phyloP scores from a whole-genome alignment of 2,329 filamentous ascomycete genomes.

The Domatiomyces catenatus region DNA sequence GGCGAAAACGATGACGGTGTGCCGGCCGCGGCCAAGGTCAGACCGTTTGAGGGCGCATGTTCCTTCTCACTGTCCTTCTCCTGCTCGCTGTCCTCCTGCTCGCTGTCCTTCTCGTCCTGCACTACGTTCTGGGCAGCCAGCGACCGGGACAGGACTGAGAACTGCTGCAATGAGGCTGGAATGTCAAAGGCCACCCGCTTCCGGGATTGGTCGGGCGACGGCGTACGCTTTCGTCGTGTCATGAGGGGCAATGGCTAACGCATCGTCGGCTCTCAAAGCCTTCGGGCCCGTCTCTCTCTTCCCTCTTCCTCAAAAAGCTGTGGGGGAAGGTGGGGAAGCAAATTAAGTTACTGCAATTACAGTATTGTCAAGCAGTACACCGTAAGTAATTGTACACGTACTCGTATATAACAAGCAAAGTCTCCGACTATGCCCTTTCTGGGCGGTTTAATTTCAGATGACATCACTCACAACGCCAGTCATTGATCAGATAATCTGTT shows the following conservation, averaged over 20 bases:
- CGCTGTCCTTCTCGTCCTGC: background rate
- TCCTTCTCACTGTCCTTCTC: background rate
- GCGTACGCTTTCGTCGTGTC: constrained; percentile 10
- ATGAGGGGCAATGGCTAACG: constrained; percentile 2
- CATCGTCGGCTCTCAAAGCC: background rate
- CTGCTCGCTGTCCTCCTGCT: too few relatives aligned
- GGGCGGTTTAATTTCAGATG: background rate
- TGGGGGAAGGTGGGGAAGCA: too few relatives aligned
- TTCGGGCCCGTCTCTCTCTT: background rate
- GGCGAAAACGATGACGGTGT: too few relatives aligned
- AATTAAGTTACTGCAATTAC: too few relatives aligned
- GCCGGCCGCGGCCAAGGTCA: background rate
- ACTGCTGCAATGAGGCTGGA: constrained; percentile 11
- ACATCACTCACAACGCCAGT: background rate
- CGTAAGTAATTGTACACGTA: too few relatives aligned
- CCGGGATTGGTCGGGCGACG: constrained; percentile 5
- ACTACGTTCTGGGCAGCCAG: constrained; percentile 4
- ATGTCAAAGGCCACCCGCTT: constrained; percentile 12
- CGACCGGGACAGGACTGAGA: constrained; percentile 10
- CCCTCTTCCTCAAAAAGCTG: too few relatives aligned
- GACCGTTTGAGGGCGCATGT: background rate
- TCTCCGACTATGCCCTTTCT: too few relatives aligned
- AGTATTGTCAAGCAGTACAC: too few relatives aligned
- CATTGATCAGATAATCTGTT: background rate
- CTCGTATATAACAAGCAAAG: too few relatives aligned